Percentiles rank a stretch among this genome's conserved stretches.
phyloP scores from a whole-genome alignment of 169 alveolate genomes.

The Babesia bovis region DNA sequence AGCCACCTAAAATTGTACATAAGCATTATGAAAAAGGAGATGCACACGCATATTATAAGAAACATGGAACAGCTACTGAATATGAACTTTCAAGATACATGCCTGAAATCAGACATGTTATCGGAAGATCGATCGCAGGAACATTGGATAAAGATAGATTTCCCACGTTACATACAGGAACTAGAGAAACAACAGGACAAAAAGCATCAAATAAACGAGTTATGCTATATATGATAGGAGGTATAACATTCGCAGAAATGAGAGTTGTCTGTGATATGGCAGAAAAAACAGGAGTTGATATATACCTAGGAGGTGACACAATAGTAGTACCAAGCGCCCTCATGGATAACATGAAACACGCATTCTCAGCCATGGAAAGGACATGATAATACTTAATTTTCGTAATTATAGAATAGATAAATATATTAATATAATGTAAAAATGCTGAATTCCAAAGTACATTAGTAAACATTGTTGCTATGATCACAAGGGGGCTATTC shows the following conservation, averaged over 20 bases:
- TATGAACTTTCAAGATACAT: constrained; percentile 55
- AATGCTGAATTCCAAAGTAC: too few relatives aligned
- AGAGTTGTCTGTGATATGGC: constrained; percentile 70
- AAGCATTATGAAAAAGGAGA: constrained; percentile 25
- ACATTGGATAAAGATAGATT: constrained; percentile 22
- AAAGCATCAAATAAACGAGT: constrained; percentile 25
- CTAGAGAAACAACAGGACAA: neutral
- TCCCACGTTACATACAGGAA: constrained; percentile 9
- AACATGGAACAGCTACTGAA: constrained; percentile 10
- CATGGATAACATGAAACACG: constrained; percentile 27
- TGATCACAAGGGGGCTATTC: too few relatives aligned
- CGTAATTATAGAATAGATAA: too few relatives aligned
- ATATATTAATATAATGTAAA: too few relatives aligned
- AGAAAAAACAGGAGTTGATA: constrained; percentile 63
- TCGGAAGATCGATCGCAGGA: constrained; percentile 13
- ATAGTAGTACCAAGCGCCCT: constrained; percentile 47
- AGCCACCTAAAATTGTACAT: constrained; percentile 13
- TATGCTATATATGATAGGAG: constrained; percentile 78
- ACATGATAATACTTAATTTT: neutral
- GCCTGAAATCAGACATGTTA: constrained; percentile 32
- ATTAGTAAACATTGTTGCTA: too few relatives aligned
- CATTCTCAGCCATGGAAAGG: constrained; percentile 4
- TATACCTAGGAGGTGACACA: constrained; percentile 80
- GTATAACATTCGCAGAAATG: constrained; percentile 80
- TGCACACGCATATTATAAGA: constrained; percentile 39